These are phyloP conservation scores for Ambrosiella xylebori DNA, from an alignment of 2,329 filamentous ascomycete genomes.

Conservation along the genomic window DNA sequence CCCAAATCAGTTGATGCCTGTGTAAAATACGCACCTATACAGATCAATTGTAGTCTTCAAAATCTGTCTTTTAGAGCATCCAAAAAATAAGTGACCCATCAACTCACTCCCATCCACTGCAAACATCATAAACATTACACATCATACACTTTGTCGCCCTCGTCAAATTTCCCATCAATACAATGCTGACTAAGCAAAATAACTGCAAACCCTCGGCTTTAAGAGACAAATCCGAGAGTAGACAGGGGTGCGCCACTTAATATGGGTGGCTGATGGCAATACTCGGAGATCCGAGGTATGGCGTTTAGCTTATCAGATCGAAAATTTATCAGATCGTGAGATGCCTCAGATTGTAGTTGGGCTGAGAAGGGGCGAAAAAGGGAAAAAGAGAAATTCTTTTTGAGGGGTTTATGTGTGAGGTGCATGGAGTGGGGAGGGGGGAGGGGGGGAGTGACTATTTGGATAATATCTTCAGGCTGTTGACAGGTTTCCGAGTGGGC, in stretches of 20 bases:
- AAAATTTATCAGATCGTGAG: not conserved
- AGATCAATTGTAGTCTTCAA: no score
- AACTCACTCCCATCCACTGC: no score
- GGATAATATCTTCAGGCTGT: no score
- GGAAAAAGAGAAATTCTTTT: not conserved
- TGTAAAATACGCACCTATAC: no score
- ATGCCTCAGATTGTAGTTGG: not conserved
- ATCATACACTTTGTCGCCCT: no score
- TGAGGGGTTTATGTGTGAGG: not conserved
- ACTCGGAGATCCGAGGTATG: not conserved
- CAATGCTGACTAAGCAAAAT: no score
- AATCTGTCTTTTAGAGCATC: no score
- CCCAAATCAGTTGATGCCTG: no score
- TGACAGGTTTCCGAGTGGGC: no score
- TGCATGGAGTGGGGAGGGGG: not conserved
- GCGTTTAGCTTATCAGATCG: not conserved
- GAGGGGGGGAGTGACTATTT: not conserved
- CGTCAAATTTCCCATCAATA: no score
- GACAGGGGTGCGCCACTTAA: not conserved
- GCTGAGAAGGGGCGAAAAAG: not conserved
- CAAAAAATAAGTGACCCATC: no score
- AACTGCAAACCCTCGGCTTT: not conserved
- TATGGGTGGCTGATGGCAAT: not conserved
- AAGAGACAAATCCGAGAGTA: not conserved
- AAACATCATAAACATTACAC: no score